Conservation (phyloP, 2,329 filamentous ascomycete genomes). For the Leptographium wingfieldii region DNA sequence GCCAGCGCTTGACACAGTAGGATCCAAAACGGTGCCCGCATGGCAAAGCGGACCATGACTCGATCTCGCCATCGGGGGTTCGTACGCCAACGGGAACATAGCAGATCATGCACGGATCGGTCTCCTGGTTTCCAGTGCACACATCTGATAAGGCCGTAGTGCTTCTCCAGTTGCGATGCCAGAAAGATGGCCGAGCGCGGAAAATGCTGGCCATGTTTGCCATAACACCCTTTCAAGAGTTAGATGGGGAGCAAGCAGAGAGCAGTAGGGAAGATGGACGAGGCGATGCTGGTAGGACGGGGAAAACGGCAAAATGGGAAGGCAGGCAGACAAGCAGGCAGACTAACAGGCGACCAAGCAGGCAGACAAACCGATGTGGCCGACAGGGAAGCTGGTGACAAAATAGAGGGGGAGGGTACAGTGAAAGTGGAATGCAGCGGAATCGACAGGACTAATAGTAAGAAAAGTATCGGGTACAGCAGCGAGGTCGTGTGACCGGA, state of each 20-base stretch:
- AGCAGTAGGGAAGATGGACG: no score
- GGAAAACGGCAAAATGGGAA: background rate
- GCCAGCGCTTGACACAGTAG: constrained; percentile 30
- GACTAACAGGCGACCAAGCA: no score
- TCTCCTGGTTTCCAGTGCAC: background rate
- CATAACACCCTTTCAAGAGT: background rate
- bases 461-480: background rate
- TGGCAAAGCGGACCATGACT: constrained; percentile 27
- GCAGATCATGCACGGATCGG: constrained; percentile 27
- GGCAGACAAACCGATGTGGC: background rate
- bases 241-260: background rate
- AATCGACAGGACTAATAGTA: background rate
- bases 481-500: background rate
- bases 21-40: constrained; percentile 32
- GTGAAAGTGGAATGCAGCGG: background rate
- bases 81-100: constrained; percentile 25
- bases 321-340: background rate
- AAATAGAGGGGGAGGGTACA: background rate
- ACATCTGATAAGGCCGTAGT: background rate
- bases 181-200: background rate
- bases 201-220: background rate
- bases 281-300: background rate
- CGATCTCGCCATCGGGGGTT: constrained; percentile 24
- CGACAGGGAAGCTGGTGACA: background rate
- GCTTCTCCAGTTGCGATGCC: background rate